Base-by-base conservation (phyloP, 129 eudicot species). In the Saussurea involucrata region DNA sequence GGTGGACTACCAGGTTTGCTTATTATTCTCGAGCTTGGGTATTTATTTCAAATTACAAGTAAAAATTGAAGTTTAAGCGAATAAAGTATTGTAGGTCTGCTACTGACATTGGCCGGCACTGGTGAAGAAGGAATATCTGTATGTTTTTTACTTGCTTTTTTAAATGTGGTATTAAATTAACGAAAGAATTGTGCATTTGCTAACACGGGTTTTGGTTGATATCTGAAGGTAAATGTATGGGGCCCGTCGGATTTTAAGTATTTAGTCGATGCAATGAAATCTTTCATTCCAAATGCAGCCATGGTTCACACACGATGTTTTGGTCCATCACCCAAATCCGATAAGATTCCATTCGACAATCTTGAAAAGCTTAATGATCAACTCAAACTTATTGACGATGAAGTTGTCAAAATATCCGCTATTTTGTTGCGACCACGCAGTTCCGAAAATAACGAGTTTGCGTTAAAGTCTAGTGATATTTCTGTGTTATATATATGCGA, bases 71-170 rank as follows among this genome's bases (percentile, higher is more conserved):
- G 33, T 37, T 15, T 13, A 34, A 40, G 10, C 10, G 12, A 5
- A 20, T 5, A 1, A 2, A 21, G 28, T 40, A 15, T 74, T 82
- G 75, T 82, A 94, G 98, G 98, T 77, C 93, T 94, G 37, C 73
- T 94, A 28, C 74, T 94, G 74, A 94, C 98, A 49, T 80, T 94
- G 83, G 98, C 98, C 34, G 90, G 93, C 68, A 91, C 89, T 44
- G 98, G 98, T 13, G 98, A 94, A 20, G 93, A 89, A 80, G 93
- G 98, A 82, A 85, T 93, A 87, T 86, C 97, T 70, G 98, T 94
- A 85, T 71, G 98, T 88, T 61, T 66, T 69, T 66, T 21, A 72
- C 13, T 73, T 28, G 49, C 60, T 81, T 33, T 32, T 55, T 72
- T 49, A 67, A 37, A 76, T 20, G 8, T 21, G 3, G 21, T 46